phyloP scores from a whole-genome alignment of 2,329 filamentous ascomycete genomes.

The Xylaria sp. region DNA sequence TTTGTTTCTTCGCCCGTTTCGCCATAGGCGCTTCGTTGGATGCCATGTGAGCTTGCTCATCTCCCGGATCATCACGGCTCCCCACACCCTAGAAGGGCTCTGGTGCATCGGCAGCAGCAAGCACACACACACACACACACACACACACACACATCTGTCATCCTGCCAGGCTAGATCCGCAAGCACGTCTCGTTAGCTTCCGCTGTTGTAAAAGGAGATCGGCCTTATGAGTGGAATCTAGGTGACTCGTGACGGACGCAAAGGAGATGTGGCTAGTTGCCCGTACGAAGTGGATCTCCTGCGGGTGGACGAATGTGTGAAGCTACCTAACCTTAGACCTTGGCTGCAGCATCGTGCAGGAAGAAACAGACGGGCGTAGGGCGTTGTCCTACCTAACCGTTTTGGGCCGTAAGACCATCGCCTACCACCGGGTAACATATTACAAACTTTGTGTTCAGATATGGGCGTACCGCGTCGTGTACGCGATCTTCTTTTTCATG shows the following conservation, averaged over 20 bases:
- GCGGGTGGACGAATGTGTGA: constrained; percentile 39
- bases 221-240: constrained; percentile 28
- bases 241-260: constrained; percentile 24
- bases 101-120: constrained; percentile 34
- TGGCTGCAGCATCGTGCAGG: constrained; percentile 40
- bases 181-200: constrained; percentile 24
- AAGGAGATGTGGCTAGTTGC: constrained; percentile 22
- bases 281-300: constrained; percentile 28
- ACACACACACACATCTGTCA: constrained; percentile 35
- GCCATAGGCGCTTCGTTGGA: constrained; percentile 16
- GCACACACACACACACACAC: too few species aligned
- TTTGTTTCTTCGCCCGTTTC: constrained; percentile 23
- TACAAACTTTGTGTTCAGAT: constrained; percentile 26
- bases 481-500: constrained; percentile 20
- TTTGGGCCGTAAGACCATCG: constrained; percentile 28
- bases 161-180: constrained; percentile 38
- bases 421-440: constrained; percentile 26
- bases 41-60: constrained; percentile 28
- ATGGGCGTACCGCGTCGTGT: constrained; percentile 14
- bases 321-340: constrained; percentile 29
- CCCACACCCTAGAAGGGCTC: constrained; percentile 24
- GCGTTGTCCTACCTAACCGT: constrained; percentile 35
- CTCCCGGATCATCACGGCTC: constrained; percentile 25
- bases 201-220: constrained; percentile 28
- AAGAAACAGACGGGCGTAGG: constrained; percentile 29